These are phyloP conservation scores for Colletotrichum sp. DNA, from an alignment of 2,329 filamentous ascomycete species.

Conservation along the genomic window DNA sequence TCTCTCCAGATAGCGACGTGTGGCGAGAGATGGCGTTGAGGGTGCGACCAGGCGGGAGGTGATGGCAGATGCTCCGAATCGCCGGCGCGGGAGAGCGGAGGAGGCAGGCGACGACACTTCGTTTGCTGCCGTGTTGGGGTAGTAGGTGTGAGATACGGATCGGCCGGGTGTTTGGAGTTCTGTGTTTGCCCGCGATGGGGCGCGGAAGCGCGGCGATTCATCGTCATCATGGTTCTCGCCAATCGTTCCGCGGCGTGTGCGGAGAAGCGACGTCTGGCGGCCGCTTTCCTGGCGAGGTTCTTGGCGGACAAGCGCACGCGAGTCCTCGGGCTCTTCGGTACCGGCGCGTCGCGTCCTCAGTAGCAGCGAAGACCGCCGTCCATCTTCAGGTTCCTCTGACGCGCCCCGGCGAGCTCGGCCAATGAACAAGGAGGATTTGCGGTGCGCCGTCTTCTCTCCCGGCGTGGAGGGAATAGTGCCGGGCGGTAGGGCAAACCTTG, in stretches of 20 bases:
- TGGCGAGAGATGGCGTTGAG: constrained; percentile 38
- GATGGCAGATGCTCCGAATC: constrained; percentile 53
- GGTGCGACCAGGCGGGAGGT: constrained; percentile 49
- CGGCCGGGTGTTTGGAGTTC: constrained; percentile 48
- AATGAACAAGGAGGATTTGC: constrained; percentile 59
- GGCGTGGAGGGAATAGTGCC: constrained; percentile 40
- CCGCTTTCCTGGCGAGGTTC: constrained; percentile 24
- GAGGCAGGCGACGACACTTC: constrained; percentile 36
- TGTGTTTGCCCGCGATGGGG: constrained; percentile 62
- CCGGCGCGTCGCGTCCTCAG: constrained; percentile 47
- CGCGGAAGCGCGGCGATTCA: constrained; percentile 54
- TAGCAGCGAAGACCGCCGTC: constrained; percentile 54
- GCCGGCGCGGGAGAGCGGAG: constrained; percentile 56
- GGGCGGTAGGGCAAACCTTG: constrained; percentile 40
- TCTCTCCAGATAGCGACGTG: constrained; percentile 55
- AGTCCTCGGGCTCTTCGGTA: constrained; percentile 52
- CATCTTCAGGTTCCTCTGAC: constrained; percentile 56
- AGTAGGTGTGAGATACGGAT: constrained; percentile 41
- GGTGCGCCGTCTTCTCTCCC: constrained; percentile 41
- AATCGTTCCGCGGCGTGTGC: constrained; percentile 49
- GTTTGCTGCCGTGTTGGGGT: constrained; percentile 14
- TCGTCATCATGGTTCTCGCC: constrained; percentile 44
- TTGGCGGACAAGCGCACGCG: constrained; percentile 38
- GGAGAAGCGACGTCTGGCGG: constrained; percentile 47
- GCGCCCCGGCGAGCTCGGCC: constrained; percentile 49